These are phyloP conservation scores for Crucibulum laeve DNA, from an alignment of 768 basidiomycete species.

Conservation along the genomic window DNA sequence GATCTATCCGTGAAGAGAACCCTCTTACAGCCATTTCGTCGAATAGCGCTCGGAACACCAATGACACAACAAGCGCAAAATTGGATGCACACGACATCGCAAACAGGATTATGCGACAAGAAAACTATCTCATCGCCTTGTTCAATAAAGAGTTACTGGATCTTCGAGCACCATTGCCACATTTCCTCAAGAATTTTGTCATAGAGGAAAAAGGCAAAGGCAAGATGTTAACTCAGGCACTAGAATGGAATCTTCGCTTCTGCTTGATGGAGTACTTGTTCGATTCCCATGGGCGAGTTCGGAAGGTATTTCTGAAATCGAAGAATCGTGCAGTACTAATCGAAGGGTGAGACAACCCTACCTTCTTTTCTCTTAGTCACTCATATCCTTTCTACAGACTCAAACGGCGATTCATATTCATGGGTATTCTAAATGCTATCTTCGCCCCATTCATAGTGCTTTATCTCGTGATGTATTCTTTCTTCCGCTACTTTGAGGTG, in stretches of 20 bases:
- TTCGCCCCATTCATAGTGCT: constrained; percentile 97
- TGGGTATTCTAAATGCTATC: constrained; percentile 93
- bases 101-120: constrained; percentile 95
- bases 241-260: constrained; percentile 97
- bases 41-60: constrained; percentile 39
- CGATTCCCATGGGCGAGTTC: constrained; percentile 82
- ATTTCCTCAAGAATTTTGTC: constrained; percentile 45
- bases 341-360: constrained; percentile 58
- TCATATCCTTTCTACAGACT: constrained; percentile 43
- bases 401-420: constrained; percentile 85
- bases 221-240: constrained; percentile 76
- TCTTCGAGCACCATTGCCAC: constrained; percentile 77
- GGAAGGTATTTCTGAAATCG: constrained; percentile 87
- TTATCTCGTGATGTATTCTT: constrained; percentile 96
- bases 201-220: constrained; percentile 59
- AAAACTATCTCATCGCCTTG: constrained; percentile 96
- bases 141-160: constrained; percentile 97
- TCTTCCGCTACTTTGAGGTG: constrained; percentile 99
- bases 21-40: constrained; percentile 86
- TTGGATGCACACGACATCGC: constrained; percentile 98
- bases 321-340: constrained; percentile 76
- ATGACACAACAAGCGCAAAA: constrained; percentile 72
- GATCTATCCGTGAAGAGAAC: constrained; percentile 87
- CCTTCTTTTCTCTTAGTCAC: neutral
- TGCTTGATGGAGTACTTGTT: constrained; percentile 96